A percentile compares a stretch with the other conserved stretches of the same genome.
Conservation (phyloP, 768 basidiomycete species). For the Kwoniella sp. region DNA sequence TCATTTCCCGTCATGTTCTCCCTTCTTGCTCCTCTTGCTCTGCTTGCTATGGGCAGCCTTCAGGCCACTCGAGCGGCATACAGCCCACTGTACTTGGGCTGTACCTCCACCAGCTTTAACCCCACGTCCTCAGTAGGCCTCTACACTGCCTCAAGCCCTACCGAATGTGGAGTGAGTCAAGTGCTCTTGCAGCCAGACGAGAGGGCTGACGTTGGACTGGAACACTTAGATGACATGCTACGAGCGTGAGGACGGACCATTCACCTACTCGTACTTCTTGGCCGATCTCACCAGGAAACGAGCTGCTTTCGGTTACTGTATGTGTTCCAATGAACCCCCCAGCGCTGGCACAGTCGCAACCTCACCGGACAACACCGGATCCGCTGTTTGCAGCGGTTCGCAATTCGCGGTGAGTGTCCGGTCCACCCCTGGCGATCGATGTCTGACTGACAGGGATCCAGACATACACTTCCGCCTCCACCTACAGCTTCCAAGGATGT, state of each 20-base stretch:
- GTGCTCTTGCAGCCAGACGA: no score
- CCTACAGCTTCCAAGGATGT: constrained; percentile 4
- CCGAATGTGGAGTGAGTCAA: no score
- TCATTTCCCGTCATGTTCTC: no score
- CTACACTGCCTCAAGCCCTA: background rate
- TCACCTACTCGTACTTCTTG: background rate
- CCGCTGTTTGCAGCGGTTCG: background rate
- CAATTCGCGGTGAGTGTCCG: background rate
- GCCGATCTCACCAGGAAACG: background rate
- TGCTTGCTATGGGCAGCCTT: no score
- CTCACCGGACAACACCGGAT: background rate
- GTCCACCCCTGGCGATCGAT: background rate
- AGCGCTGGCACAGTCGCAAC: background rate
- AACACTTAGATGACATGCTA: background rate
- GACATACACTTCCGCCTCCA: background rate
- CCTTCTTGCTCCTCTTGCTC: no score
- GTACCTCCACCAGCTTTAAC: no score
- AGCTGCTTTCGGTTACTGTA: background rate
- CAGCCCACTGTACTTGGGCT: no score
- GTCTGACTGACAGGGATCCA: background rate
- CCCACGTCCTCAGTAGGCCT: background rate
- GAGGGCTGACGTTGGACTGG: no score
- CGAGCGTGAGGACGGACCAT: background rate
- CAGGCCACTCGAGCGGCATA: no score
- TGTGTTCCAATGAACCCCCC: constrained; percentile 1